Percentiles rank a stretch among this genome's conserved stretches.
Conservation (phyloP, 371 early-diverging fungal species). For the Apophysomyces elegans region DNA sequence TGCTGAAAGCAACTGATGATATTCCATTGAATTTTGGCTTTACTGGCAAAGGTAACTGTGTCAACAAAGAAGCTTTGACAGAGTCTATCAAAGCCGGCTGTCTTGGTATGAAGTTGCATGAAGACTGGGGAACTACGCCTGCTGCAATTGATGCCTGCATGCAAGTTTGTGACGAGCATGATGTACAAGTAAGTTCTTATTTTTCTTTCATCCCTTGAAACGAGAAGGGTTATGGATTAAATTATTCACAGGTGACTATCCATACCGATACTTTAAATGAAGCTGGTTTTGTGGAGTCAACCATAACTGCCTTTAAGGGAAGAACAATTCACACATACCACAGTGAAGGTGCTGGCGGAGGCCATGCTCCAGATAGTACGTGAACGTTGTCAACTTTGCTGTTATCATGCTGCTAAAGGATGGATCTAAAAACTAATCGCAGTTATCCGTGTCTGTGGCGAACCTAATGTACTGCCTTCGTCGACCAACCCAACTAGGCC, state of each 20-base stretch:
- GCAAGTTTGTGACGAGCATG: slow-evolving; percentile 82
- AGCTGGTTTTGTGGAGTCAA: slow-evolving; percentile 91
- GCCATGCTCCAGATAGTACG: slow-evolving; percentile 88
- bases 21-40: slow-evolving; percentile 91
- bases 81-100: slow-evolving; percentile 91
- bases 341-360: slow-evolving; percentile 96
- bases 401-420: background rate
- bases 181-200: slow-evolving; percentile 69
- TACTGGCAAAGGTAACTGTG: slow-evolving; percentile 92
- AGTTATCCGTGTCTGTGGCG: slow-evolving; percentile 82
- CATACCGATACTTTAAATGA: slow-evolving; percentile 96
- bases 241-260: slow-evolving; percentile 67
- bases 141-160: slow-evolving; percentile 91
- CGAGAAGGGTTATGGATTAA: background rate
- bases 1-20: slow-evolving; percentile 87
- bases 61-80: slow-evolving; percentile 62
- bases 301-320: slow-evolving; percentile 84
- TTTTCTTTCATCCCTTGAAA: background rate
- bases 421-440: slow-evolving; percentile 1
- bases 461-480: slow-evolving; percentile 85
- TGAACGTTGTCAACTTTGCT: background rate
- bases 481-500: slow-evolving; percentile 95
- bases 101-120: slow-evolving; percentile 91
- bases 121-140: slow-evolving; percentile 95
- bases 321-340: slow-evolving; percentile 95